Conservation (phyloP, 1,139 yeast genomes). For the Groenewaldozyma sp. region DNA sequence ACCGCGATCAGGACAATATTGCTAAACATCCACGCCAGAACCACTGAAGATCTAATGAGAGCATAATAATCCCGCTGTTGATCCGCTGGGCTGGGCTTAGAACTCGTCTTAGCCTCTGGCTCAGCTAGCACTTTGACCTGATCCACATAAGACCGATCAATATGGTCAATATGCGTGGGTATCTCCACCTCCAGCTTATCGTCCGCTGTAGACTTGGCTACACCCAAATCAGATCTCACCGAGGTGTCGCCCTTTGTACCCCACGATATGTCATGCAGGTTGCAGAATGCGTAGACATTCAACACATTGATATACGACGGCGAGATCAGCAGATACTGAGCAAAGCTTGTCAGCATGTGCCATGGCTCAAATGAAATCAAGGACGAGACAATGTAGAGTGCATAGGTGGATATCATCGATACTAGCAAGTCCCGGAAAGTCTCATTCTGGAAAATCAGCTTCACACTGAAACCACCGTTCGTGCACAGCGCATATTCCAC, state of each 20-base stretch:
- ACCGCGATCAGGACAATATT: constrained; percentile 59
- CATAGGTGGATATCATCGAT: constrained; percentile 79
- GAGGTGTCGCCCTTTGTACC: constrained; percentile 92
- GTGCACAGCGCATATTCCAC: constrained; percentile 37
- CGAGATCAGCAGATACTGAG: constrained; percentile 60
- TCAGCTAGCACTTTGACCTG: constrained; percentile 22
- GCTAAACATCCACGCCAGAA: constrained; percentile 67
- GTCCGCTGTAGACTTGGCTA: constrained; percentile 48
- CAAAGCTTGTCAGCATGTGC: constrained; percentile 66
- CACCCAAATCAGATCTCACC: constrained; percentile 58
- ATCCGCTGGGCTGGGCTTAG: constrained; percentile 16
- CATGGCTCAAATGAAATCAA: constrained; percentile 66
- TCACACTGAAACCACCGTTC: constrained; percentile 37
- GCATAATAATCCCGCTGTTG: constrained; percentile 55
- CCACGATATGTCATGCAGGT: constrained; percentile 95
- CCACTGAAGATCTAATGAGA: constrained; percentile 66
- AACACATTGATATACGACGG: constrained; percentile 73
- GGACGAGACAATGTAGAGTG: constrained; percentile 70
- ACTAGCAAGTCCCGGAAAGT: constrained; percentile 78
- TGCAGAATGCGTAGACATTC: constrained; percentile 77
- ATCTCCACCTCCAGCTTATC: constrained; percentile 50
- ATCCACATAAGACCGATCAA: constrained; percentile 49
- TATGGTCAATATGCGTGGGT: constrained; percentile 55
- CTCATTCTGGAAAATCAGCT: constrained; percentile 47
- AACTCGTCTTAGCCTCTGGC: constrained; percentile 23